Evolutionary conservation across 2,329 filamentous ascomycete genomes (phyloP).

Genomic region (Simplicillium sp.): DNA sequence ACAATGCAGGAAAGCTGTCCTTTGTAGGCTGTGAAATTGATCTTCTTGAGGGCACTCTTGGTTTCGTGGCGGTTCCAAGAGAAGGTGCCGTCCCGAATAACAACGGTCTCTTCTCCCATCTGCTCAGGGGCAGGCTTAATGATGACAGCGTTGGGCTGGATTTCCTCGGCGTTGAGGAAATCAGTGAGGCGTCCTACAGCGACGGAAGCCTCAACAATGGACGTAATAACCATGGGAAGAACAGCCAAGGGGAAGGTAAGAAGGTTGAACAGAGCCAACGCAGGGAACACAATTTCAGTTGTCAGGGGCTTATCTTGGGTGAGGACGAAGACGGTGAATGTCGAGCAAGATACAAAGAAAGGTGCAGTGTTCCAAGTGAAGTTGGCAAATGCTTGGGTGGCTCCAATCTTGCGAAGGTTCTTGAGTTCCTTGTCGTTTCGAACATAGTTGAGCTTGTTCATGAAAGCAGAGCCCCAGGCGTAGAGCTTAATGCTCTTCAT

Average conservation of each 20-base stretch:
- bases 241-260: slow-evolving; percentile 91
- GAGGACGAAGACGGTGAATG: slow-evolving; percentile 88
- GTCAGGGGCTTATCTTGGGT: slow-evolving; percentile 73
- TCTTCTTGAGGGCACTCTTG: slow-evolving; percentile 64
- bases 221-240: slow-evolving; percentile 94
- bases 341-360: slow-evolving; percentile 94
- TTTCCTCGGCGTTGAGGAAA: slow-evolving; percentile 80
- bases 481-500: slow-evolving; percentile 99
- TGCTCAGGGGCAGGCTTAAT: slow-evolving; percentile 62
- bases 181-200: slow-evolving; percentile 77
- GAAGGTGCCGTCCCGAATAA: slow-evolving; percentile 77
- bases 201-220: slow-evolving; percentile 92
- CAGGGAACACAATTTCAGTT: slow-evolving; percentile 93
- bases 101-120: slow-evolving; percentile 74
- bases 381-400: slow-evolving; percentile 86
- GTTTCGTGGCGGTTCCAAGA: slow-evolving; percentile 85
- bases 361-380: slow-evolving; percentile 98
- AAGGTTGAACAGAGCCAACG: slow-evolving; percentile 85
- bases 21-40: slow-evolving; percentile 83
- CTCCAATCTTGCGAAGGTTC: slow-evolving; percentile 92
- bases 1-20: slow-evolving; percentile 90
- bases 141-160: slow-evolving; percentile 75
- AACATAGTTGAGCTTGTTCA: slow-evolving; percentile 93
- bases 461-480: slow-evolving; percentile 93
- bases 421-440: slow-evolving; percentile 93